These are phyloP conservation scores for Yamadazyma paraphyllophila DNA, from an alignment of 805 yeast genomes.

Conservation along the genomic window DNA sequence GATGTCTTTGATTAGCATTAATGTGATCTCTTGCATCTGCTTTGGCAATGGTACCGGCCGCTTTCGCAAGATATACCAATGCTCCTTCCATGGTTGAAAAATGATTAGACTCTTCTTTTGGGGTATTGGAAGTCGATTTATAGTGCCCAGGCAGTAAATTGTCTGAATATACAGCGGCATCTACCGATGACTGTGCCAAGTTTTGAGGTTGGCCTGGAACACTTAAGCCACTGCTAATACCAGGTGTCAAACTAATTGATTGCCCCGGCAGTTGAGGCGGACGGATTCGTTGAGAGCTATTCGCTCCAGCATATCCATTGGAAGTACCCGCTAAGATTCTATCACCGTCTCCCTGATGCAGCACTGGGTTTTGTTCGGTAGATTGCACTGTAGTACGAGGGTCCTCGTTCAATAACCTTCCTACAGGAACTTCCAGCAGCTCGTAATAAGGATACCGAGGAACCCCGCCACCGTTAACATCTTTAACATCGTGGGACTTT, in stretches of 20 bases:
- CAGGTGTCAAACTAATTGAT: no score
- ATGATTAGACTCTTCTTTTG: conserved; percentile 17
- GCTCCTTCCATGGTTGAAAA: conserved; percentile 57
- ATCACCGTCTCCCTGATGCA: no score
- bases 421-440: background rate
- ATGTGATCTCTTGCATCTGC: conserved; percentile 65
- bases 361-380: background rate
- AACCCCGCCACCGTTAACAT: background rate
- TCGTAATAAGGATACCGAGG: background rate
- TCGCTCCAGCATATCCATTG: no score
- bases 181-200: background rate
- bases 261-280: no score
- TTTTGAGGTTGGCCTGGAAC: no score
- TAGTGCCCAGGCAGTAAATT: background rate
- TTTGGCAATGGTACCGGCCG: conserved; percentile 73
- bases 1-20: conserved; percentile 50
- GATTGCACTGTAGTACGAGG: no score
- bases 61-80: conserved; percentile 68
- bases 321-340: no score
- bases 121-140: background rate
- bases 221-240: no score
- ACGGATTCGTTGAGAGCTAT: no score
- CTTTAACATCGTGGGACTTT: background rate
- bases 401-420: background rate
- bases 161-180: background rate